Percentiles rank a stretch among this genome's conserved stretches.
phyloP scores from a whole-genome alignment of 805 yeast species.

The Tetrapisispora pingtungensis region DNA sequence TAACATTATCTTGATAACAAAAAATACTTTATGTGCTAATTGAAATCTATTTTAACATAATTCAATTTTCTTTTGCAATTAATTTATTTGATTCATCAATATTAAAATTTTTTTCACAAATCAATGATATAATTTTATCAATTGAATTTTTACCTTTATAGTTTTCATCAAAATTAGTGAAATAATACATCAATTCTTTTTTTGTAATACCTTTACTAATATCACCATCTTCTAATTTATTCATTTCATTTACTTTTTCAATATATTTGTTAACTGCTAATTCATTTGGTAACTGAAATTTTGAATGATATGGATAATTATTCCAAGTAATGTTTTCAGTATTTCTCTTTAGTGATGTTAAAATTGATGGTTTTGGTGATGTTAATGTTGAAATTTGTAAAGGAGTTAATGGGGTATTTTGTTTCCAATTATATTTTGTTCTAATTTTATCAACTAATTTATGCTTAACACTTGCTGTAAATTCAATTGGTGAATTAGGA shows the following conservation, averaged over 20 bases:
- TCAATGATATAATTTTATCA: conserved; percentile 13
- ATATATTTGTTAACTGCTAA: conserved; percentile 53
- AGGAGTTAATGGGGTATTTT: conserved; percentile 17
- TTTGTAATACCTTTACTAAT: conserved; percentile 44
- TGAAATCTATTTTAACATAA: too few species aligned
- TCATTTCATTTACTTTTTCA: conserved; percentile 32
- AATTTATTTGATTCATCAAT: neutral
- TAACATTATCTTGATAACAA: neutral
- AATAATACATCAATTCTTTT: conserved; percentile 56
- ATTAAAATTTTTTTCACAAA: conserved; percentile 4
- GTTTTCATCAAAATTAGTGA: conserved; percentile 26
- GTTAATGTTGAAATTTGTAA: conserved; percentile 15
- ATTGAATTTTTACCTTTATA: conserved; percentile 22
- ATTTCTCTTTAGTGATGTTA: conserved; percentile 24
- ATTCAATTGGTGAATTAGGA: conserved; percentile 37
- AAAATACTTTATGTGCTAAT: too few species aligned
- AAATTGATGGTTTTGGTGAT: conserved; percentile 27
- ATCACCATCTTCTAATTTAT: conserved; percentile 43
- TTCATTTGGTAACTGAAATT: conserved; percentile 73
- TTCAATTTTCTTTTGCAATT: neutral
- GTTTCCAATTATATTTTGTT: conserved; percentile 43
- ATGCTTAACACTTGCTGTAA: conserved; percentile 58
- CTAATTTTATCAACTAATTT: conserved; percentile 50
- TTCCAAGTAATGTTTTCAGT: conserved; percentile 31
- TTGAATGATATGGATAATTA: conserved; percentile 32